These are phyloP conservation scores for Balansia obtecta DNA, from an alignment of 2,329 filamentous ascomycete species.

Conservation along the genomic window DNA sequence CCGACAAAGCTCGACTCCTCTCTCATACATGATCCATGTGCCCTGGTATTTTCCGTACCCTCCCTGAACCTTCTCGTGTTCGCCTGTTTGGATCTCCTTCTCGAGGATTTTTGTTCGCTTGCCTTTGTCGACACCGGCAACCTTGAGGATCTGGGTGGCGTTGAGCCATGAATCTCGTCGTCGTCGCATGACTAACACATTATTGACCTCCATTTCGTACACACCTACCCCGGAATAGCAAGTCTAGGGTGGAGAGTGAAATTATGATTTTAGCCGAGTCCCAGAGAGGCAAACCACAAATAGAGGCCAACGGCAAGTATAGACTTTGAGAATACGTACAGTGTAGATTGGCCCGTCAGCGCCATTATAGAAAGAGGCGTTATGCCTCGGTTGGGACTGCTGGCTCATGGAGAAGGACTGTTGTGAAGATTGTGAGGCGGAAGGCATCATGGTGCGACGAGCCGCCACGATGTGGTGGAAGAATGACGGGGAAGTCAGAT, in stretches of 20 bases:
- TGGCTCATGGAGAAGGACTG: slow-evolving; percentile 47
- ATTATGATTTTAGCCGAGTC: neutral
- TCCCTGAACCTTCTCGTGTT: slow-evolving; percentile 97
- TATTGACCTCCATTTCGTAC: slow-evolving; percentile 97
- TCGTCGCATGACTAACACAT: slow-evolving; percentile 87
- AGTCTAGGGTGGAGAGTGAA: slow-evolving; percentile 34
- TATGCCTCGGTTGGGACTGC: slow-evolving; percentile 31
- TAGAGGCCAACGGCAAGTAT: neutral
- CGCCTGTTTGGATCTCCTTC: slow-evolving; percentile 91
- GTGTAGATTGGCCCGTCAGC: slow-evolving; percentile 47
- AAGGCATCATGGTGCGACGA: slow-evolving; percentile 17
- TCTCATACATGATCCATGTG: slow-evolving; percentile 93
- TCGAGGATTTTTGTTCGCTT: slow-evolving; percentile 96
- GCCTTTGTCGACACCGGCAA: slow-evolving; percentile 93
- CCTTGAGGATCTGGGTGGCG: slow-evolving; percentile 95
- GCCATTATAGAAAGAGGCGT: slow-evolving; percentile 24
- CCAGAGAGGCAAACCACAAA: neutral
- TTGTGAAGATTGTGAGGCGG: slow-evolving; percentile 40
- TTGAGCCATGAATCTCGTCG: slow-evolving; percentile 94
- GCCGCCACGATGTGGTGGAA: neutral
- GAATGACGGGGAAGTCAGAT: neutral
- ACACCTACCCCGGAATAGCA: slow-evolving; percentile 93
- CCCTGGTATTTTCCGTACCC: slow-evolving; percentile 99
- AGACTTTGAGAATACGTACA: slow-evolving; percentile 25
- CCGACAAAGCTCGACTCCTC: slow-evolving; percentile 83